phyloP scores from a whole-genome alignment of 2,329 filamentous ascomycete species.

The Bertia moriformis region DNA sequence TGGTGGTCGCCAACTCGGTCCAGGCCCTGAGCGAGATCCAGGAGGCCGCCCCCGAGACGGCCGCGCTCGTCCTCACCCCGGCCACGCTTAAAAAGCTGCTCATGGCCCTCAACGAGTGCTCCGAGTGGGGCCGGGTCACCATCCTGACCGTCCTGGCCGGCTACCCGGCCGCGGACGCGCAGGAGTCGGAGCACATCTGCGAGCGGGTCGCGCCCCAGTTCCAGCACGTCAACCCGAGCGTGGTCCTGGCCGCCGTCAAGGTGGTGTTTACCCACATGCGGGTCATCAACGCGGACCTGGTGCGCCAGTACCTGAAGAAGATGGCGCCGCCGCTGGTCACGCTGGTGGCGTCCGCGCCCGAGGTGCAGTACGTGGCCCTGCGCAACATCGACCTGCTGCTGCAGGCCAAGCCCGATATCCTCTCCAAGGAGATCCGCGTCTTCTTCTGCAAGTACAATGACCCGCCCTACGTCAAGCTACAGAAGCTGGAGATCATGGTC shows the following conservation, averaged over 20 bases:
- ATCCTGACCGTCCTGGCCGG: constrained; percentile 80
- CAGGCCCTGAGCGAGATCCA: constrained; percentile 83
- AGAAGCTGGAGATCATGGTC: constrained; percentile 98
- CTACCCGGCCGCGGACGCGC: constrained; percentile 73
- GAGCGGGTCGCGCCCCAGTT: constrained; percentile 93
- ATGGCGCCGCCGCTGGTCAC: constrained; percentile 97
- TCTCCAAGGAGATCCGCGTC: constrained; percentile 92
- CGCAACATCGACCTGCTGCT: constrained; percentile 91
- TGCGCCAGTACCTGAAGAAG: constrained; percentile 84
- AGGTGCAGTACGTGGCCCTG: constrained; percentile 94
- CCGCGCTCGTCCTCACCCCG: constrained; percentile 68
- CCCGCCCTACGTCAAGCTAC: constrained; percentile 88
- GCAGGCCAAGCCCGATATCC: constrained; percentile 88
- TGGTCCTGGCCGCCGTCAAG: constrained; percentile 94
- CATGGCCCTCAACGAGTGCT: constrained; percentile 93
- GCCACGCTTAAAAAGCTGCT: constrained; percentile 85
- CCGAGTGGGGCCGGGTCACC: constrained; percentile 93
- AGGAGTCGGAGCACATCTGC: constrained; percentile 96
- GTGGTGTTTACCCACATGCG: constrained; percentile 95
- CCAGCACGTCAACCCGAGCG: constrained; percentile 94
- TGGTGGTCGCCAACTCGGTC: constrained; percentile 97
- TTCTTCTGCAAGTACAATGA: constrained; percentile 99
- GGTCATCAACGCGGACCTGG: constrained; percentile 61
- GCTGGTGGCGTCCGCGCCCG: constrained; percentile 82
- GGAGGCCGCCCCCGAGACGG: constrained; percentile 80